A percentile compares a stretch with the other conserved stretches of the same genome.
Evolutionary conservation across 805 yeast species (phyloP).

Genomic region (Nakazawaea pomicola): DNA sequence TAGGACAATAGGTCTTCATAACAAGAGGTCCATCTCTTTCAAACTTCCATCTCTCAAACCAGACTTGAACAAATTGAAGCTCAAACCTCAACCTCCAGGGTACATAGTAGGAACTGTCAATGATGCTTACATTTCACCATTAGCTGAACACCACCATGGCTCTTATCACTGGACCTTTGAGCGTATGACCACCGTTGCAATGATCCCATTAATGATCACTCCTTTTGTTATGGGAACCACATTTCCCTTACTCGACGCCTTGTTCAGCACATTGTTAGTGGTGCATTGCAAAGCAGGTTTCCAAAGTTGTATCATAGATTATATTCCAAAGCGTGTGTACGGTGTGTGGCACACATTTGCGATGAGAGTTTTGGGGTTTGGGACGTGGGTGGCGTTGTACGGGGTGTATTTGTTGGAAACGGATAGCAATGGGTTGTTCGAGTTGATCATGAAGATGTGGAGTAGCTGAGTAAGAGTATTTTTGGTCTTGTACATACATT

Average conservation of each 20-base stretch:
- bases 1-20: not conserved
- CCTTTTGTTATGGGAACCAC: slow-evolving; percentile 57
- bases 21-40: not conserved
- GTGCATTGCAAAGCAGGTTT: slow-evolving; percentile 69
- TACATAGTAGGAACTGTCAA: slow-evolving; percentile 66
- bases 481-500: no score
- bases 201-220: slow-evolving; percentile 58
- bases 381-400: slow-evolving; percentile 60
- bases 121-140: slow-evolving; percentile 63
- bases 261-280: slow-evolving; percentile 49
- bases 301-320: slow-evolving; percentile 73
- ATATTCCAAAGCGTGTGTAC: slow-evolving; percentile 70
- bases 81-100: slow-evolving; percentile 64
- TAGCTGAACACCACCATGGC: slow-evolving; percentile 53
- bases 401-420: slow-evolving; percentile 70
- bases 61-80: slow-evolving; percentile 3
- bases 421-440: slow-evolving; percentile 72
- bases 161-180: slow-evolving; percentile 75
- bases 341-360: slow-evolving; percentile 61
- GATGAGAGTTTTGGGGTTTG: slow-evolving; percentile 54
- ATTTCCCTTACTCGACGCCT: slow-evolving; percentile 51
- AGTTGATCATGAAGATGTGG: slow-evolving; percentile 64
- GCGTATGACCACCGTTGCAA: slow-evolving; percentile 50
- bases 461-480: slow-evolving; percentile 35
- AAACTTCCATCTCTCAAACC: slow-evolving; percentile 3